phyloP scores from a whole-genome alignment of 176 grass and related monocot species.

The Oryza longistaminata region DNA sequence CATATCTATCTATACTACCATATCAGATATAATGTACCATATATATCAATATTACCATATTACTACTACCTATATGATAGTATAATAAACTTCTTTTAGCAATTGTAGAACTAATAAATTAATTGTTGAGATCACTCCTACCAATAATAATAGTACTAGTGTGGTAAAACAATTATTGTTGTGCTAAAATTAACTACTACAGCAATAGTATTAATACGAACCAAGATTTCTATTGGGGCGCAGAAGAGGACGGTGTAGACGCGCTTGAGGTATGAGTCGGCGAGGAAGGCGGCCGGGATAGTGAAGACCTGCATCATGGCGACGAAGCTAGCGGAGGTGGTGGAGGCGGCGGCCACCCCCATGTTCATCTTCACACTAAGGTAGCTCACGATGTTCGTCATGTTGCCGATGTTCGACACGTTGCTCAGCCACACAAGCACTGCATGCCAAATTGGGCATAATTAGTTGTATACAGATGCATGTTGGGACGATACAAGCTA shows the following conservation, averaged over 20 bases:
- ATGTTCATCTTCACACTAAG: conserved; percentile 50
- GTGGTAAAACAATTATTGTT: no score
- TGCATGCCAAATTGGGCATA: conserved; percentile 2
- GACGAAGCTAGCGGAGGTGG: conserved; percentile 25
- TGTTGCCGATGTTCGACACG: conserved; percentile 40
- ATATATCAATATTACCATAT: no score
- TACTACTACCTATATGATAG: no score
- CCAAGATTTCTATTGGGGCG: conserved; percentile 39
- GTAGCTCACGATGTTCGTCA: conserved; percentile 48
- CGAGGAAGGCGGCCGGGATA: conserved; percentile 47
- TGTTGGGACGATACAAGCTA: no score
- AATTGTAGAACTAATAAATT: no score
- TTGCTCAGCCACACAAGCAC: conserved; percentile 35
- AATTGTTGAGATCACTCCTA: no score
- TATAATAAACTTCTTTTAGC: no score
- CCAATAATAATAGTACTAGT: no score
- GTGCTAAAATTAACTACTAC: background rate
- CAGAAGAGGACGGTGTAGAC: conserved; percentile 46
- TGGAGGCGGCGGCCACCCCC: conserved; percentile 37
- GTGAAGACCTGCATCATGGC: conserved; percentile 40
- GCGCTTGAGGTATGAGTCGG: conserved; percentile 55
- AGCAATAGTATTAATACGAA: background rate
- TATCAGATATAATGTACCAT: no score
- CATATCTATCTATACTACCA: no score
- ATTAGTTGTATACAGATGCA: background rate